A percentile compares a stretch with the other conserved stretches of the same genome.
These are phyloP conservation scores for Rhododendron kiyosumense DNA, from an alignment of 148 eudicot genomes.

Conservation along the genomic window DNA sequence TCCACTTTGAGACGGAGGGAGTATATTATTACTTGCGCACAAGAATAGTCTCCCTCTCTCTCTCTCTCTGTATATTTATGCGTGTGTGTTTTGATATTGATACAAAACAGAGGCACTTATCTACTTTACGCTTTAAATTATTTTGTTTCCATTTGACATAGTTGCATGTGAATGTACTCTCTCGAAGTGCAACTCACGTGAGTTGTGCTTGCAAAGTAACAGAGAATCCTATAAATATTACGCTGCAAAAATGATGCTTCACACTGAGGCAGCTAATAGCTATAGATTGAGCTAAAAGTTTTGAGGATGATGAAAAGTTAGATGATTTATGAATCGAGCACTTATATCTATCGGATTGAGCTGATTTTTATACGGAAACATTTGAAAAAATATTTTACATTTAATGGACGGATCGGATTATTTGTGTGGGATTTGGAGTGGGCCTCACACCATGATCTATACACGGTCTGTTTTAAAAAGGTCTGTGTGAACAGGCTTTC, in stretches of 20 bases:
- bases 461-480: no score
- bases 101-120: conserved; percentile 21
- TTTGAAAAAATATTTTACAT: no score
- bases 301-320: no score
- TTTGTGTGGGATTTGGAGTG: no score
- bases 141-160: conserved; percentile 31
- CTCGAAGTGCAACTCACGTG: conserved; percentile 56
- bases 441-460: no score
- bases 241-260: background rate
- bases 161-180: conserved; percentile 64
- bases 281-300: no score
- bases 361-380: no score
- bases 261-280: background rate
- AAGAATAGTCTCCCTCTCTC: background rate
- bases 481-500: no score
- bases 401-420: no score
- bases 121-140: conserved; percentile 41
- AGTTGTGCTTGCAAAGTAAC: conserved; percentile 26
- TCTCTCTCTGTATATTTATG: background rate
- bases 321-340: no score
- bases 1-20: no score
- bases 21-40: background rate
- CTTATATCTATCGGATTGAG: no score
- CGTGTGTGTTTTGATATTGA: background rate
- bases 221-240: conserved; percentile 11